Base-by-base conservation (phyloP, 225 moss, liverwort and hornwort genomes). In the Straminergon stramineum region DNA sequence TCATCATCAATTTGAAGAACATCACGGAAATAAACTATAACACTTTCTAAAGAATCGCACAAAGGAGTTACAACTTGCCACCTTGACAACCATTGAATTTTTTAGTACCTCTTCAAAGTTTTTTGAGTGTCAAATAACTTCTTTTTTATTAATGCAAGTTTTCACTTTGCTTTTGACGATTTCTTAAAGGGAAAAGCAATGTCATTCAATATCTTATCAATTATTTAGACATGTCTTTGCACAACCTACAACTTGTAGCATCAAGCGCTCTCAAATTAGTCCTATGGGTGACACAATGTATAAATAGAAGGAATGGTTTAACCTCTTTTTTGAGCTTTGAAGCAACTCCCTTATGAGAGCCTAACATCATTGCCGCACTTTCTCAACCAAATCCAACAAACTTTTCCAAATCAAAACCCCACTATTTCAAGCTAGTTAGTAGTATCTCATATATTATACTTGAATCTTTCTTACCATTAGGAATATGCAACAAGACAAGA, bases 171-270 rank as follows among this genome's bases (percentile, higher is more conserved):
- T 23, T 35, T 39, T 13, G 70, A 39, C 9, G 8, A 39, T 39
- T 41, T 41, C 5, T 71, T 26, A 5, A 41, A 39, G 8, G 39
- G 5, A 70, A 70, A 24, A 39, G 13, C 6, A 68, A n/a, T 70
- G 15, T 3, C 70, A 39, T 70, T 70, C 2, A 22, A 69, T 3
- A 69, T n/a, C 22, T 69, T 69, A 69, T 69, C n/a, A n/a, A 67
- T 67, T 67, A n/a, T 7, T n/a, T n/a, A 12, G 22, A 69, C 7
- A n/a, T 69, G n/a, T n/a, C 22, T 13, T 69, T 69, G 13, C 7
- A 69, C 69, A 69, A 69, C 2, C 1, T 11, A 69, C n/a, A 22
- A n/a, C 21, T 0, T 68, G 0, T 0, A 21, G 4, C 21, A 68
- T n/a, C 10, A 66, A 66, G 10, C 35, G 10, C 1, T 66, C 1